Evolutionary conservation across 2,329 filamentous ascomycete species (phyloP).

Genomic region (Paracorniculantispora psalliotae): DNA sequence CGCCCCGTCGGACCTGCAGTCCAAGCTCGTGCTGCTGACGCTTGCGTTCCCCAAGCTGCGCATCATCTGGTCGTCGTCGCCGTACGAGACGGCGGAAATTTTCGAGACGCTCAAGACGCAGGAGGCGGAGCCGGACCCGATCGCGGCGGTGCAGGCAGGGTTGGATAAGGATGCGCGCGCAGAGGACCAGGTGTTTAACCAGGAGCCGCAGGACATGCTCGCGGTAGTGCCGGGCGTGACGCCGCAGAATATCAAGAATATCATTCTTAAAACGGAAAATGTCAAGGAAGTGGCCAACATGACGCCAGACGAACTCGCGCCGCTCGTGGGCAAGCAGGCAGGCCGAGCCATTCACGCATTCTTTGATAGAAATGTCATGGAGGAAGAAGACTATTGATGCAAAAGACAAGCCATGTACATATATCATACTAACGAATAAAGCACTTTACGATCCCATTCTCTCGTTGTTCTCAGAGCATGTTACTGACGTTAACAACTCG

Average conservation of each 20-base stretch:
- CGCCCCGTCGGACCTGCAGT: slow-evolving; percentile 70
- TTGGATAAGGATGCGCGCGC: slow-evolving; percentile 53
- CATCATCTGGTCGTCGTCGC: slow-evolving; percentile 89
- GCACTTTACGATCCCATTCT: not conserved
- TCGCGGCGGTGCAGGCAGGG: slow-evolving; percentile 78
- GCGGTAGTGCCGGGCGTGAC: slow-evolving; percentile 78
- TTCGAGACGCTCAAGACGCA: slow-evolving; percentile 90
- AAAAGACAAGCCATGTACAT: not conserved
- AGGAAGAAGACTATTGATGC: slow-evolving; percentile 35
- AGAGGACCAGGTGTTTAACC: slow-evolving; percentile 71
- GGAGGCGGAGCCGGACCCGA: slow-evolving; percentile 83
- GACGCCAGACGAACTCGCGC: slow-evolving; percentile 64
- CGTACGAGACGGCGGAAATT: slow-evolving; percentile 95
- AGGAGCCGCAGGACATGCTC: slow-evolving; percentile 87
- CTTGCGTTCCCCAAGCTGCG: slow-evolving; percentile 85
- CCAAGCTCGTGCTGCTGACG: slow-evolving; percentile 86
- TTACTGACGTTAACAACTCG: too few species aligned
- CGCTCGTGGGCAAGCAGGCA: slow-evolving; percentile 71
- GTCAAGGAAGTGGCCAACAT: slow-evolving; percentile 83
- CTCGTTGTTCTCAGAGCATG: not conserved
- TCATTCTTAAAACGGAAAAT: slow-evolving; percentile 70
- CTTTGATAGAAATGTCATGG: slow-evolving; percentile 63
- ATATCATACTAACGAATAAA: not conserved
- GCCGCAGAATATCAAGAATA: slow-evolving; percentile 66
- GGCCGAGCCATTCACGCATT: slow-evolving; percentile 74